A percentile compares a stretch with the other conserved stretches of the same genome.
Evolutionary conservation across 108 stramenopile genomes (phyloP).

Genomic region (Thalassiosira profunda): DNA sequence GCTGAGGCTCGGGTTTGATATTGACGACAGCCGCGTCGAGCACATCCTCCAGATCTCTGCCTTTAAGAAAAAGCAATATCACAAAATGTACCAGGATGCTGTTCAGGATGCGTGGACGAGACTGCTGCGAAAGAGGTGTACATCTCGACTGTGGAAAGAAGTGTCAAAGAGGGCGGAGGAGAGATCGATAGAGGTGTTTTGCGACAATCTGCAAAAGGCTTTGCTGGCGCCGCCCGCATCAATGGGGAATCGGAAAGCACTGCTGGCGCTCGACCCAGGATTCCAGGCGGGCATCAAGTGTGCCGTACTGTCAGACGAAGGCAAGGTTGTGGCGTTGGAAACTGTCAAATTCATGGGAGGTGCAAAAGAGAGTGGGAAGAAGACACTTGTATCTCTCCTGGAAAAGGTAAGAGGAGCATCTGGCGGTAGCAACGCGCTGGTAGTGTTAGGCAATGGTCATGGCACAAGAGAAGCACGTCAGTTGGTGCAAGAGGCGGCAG

Average conservation of each 20-base stretch:
- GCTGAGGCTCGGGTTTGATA: slow-evolving; percentile 51
- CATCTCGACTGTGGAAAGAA: slow-evolving; percentile 53
- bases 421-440: slow-evolving; percentile 8
- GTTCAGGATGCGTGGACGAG: slow-evolving; percentile 63
- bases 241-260: slow-evolving; percentile 2
- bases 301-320: slow-evolving; percentile 45
- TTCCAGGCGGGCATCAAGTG: slow-evolving; percentile 68
- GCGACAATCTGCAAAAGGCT: slow-evolving; percentile 53
- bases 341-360: slow-evolving; percentile 53
- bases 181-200: slow-evolving; percentile 50
- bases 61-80: too few species aligned
- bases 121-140: slow-evolving; percentile 43
- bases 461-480: slow-evolving; percentile 59
- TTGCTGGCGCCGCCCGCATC: slow-evolving; percentile 49
- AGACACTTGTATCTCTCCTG: slow-evolving; percentile 24
- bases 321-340: slow-evolving; percentile 37
- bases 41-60: too few species aligned
- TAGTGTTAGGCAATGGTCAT: slow-evolving; percentile 72
- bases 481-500: slow-evolving; percentile 49
- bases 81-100: slow-evolving; percentile 40
- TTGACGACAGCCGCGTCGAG: slow-evolving; percentile 44
- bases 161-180: slow-evolving; percentile 42
- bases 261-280: slow-evolving; percentile 70
- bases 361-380: slow-evolving; percentile 17
- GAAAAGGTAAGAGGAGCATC: slow-evolving; percentile 9